Evolutionary conservation across 305 asterid species (phyloP).

Genomic region (Coffea humblotiana): DNA sequence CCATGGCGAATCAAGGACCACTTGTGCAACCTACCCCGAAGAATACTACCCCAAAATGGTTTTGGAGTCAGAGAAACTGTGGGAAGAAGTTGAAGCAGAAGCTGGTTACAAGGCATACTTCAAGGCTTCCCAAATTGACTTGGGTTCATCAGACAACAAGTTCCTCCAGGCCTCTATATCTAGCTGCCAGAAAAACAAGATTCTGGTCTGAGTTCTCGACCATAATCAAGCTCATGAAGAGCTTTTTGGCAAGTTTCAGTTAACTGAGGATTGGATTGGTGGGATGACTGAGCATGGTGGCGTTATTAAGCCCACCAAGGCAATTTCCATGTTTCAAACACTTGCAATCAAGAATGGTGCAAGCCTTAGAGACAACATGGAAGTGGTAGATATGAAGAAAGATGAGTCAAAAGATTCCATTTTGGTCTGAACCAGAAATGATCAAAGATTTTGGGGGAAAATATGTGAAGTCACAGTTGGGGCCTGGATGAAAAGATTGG

Average conservation of each 20-base stretch:
- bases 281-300: slow-evolving; percentile 68
- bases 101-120: slow-evolving; percentile 74
- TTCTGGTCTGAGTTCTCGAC: slow-evolving; percentile 42
- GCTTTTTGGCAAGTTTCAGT: slow-evolving; percentile 38
- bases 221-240: slow-evolving; percentile 26
- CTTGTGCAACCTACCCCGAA: slow-evolving; percentile 78
- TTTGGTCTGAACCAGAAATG: slow-evolving; percentile 35
- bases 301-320: slow-evolving; percentile 83
- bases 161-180: slow-evolving; percentile 50
- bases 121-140: slow-evolving; percentile 63
- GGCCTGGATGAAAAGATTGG: slow-evolving; percentile 61
- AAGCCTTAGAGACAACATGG: slow-evolving; percentile 47
- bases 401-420: slow-evolving; percentile 33
- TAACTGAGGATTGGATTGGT: slow-evolving; percentile 70
- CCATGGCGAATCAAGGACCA: slow-evolving; percentile 95
- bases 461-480: slow-evolving; percentile 80
- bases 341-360: slow-evolving; percentile 67
- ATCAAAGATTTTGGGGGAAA: slow-evolving; percentile 29
- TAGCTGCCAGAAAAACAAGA: slow-evolving; percentile 59
- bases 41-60: slow-evolving; percentile 71
- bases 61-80: slow-evolving; percentile 51
- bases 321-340: slow-evolving; percentile 84
- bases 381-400: slow-evolving; percentile 39
- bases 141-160: slow-evolving; percentile 56
- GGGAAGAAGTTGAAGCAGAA: slow-evolving; percentile 68